These are phyloP conservation scores for Aspergillus pseudoviridinutans DNA, from an alignment of 2,329 filamentous ascomycete genomes.

Conservation along the genomic window DNA sequence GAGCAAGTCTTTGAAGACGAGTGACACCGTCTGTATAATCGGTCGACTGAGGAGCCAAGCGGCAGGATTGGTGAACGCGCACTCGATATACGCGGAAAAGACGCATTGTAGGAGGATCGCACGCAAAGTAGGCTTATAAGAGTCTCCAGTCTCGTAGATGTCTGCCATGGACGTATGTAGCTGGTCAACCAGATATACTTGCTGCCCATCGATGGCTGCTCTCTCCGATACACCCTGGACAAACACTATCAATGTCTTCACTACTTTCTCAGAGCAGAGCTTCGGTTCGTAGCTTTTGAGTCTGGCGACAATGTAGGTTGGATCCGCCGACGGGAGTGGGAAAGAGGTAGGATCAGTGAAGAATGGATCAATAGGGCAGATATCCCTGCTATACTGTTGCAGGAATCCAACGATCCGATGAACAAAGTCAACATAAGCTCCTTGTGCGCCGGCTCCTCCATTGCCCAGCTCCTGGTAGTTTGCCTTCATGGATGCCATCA, in stretches of 20 bases:
- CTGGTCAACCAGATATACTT: conserved; percentile 53
- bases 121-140: conserved; percentile 45
- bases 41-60: conserved; percentile 53
- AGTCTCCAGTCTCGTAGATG: conserved; percentile 39
- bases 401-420: conserved; percentile 57
- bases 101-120: conserved; percentile 51
- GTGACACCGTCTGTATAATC: conserved; percentile 46
- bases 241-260: conserved; percentile 56
- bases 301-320: conserved; percentile 59
- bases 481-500: conserved; percentile 59
- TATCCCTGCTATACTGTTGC: conserved; percentile 56
- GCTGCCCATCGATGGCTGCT: conserved; percentile 55
- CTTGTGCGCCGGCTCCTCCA: conserved; percentile 33
- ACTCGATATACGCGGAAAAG: conserved; percentile 55
- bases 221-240: conserved; percentile 57
- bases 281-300: conserved; percentile 57
- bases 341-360: conserved; percentile 59
- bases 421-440: conserved; percentile 59
- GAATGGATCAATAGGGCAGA: conserved; percentile 54
- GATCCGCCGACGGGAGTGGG: conserved; percentile 57
- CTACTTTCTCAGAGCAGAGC: conserved; percentile 45
- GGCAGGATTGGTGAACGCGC: conserved; percentile 40
- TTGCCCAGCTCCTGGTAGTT: conserved; percentile 55
- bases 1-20: conserved; percentile 42
- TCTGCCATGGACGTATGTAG: conserved; percentile 48